Conservation (phyloP, 768 basidiomycete species). For the Pleurotus citrinopileatus region DNA sequence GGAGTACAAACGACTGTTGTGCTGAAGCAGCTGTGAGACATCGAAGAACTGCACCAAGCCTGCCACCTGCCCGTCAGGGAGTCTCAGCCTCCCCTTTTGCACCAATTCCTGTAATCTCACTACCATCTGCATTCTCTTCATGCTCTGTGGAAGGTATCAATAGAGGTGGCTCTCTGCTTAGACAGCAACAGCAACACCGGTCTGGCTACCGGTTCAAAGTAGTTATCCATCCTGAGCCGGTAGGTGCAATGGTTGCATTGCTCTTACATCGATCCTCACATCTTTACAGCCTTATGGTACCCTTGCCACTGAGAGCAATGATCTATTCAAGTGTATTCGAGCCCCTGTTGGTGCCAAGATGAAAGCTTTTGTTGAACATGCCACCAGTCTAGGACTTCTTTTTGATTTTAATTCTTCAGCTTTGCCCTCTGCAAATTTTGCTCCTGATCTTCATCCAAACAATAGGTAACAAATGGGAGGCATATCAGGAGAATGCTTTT, state of each 20-base stretch:
- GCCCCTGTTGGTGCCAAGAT: neutral
- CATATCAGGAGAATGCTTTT: neutral
- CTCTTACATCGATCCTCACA: neutral
- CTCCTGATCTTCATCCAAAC: neutral
- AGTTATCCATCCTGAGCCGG: slow-evolving; percentile 10
- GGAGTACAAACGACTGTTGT: neutral
- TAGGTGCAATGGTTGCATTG: neutral
- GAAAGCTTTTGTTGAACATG: slow-evolving; percentile 1
- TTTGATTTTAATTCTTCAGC: slow-evolving; percentile 5
- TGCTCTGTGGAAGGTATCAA: neutral
- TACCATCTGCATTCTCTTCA: neutral
- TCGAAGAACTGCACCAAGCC: neutral
- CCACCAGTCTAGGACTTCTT: neutral
- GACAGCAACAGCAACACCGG: neutral
- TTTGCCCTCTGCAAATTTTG: neutral
- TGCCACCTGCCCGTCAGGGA: slow-evolving; percentile 1
- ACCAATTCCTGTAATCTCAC: neutral
- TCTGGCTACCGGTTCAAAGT: slow-evolving; percentile 5
- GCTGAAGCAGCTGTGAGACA: neutral
- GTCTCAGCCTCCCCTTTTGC: slow-evolving; percentile 2
- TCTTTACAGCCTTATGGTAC: neutral
- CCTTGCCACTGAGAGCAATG: neutral
- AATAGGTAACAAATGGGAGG: neutral
- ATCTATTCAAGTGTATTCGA: slow-evolving; percentile 1
- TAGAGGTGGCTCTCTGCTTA: neutral